phyloP scores from a whole-genome alignment of 495 filamentous ascomycete species.

The Talaromyces trachyspermus region DNA sequence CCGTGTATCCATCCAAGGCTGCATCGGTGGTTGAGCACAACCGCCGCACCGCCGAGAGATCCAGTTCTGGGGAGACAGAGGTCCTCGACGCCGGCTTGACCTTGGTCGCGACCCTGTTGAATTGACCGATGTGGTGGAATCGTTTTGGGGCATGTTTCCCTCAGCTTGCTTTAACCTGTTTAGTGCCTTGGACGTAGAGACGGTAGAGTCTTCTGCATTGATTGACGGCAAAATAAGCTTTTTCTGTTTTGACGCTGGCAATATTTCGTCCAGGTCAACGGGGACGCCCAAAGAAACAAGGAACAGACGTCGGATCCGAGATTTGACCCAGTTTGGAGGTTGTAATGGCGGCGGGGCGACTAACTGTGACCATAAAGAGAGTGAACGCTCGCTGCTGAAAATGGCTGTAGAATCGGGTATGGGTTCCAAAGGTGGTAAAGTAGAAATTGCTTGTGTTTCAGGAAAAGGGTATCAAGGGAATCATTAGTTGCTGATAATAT shows the following conservation, averaged over 20 bases:
- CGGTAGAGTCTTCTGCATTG: constrained; percentile 40
- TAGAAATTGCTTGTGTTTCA: constrained; percentile 31
- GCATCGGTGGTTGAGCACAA: constrained; percentile 78
- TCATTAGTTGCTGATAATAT: constrained; percentile 35
- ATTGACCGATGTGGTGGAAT: constrained; percentile 49
- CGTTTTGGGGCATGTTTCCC: constrained; percentile 45
- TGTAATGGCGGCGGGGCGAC: constrained; percentile 90
- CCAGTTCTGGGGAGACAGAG: constrained; percentile 64
- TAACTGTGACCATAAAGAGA: constrained; percentile 93
- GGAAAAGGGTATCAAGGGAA: constrained; percentile 52
- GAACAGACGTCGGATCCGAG: constrained; percentile 90
- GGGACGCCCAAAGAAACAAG: constrained; percentile 93
- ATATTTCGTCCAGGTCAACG: constrained; percentile 93
- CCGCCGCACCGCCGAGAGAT: constrained; percentile 69
- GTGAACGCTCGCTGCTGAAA: constrained; percentile 55
- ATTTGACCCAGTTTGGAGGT: constrained; percentile 96
- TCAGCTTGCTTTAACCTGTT: constrained; percentile 38
- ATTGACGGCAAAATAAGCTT: constrained; percentile 90
- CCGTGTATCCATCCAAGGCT: constrained; percentile 67
- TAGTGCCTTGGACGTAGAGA: constrained; percentile 36
- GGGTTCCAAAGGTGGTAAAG: constrained; percentile 36
- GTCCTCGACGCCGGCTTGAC: constrained; percentile 38
- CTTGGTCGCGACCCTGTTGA: constrained; percentile 35
- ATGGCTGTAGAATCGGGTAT: constrained; percentile 39
- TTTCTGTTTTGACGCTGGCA: constrained; percentile 95